Evolutionary conservation across 345 rosid species (phyloP).

Genomic region (Populus euphratica): DNA sequence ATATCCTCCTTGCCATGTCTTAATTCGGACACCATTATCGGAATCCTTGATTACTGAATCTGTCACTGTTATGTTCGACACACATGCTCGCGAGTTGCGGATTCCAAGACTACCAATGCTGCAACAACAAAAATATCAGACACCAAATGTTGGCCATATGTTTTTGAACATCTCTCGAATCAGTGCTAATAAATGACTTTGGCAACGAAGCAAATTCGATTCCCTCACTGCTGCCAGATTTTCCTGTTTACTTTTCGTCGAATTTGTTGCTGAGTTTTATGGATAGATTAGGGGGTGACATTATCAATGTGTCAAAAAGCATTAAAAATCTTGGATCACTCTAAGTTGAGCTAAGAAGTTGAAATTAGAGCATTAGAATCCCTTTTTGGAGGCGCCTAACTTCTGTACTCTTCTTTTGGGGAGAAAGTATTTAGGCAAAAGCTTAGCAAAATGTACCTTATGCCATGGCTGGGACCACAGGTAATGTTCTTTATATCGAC

Average conservation of each 20-base stretch:
- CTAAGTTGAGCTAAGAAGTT: conserved; percentile 3
- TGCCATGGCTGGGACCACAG: conserved; percentile 43
- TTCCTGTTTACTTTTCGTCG: neutral
- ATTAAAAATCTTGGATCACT: neutral
- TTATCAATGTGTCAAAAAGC: neutral
- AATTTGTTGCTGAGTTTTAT: neutral
- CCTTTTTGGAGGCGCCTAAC: conserved; percentile 10
- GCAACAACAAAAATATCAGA: neutral
- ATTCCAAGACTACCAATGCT: conserved; percentile 42
- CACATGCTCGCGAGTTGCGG: conserved; percentile 32
- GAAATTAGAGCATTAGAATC: neutral
- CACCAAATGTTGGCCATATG: neutral
- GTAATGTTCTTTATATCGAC: conserved; percentile 26
- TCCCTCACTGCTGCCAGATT: neutral
- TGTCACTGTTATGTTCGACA: conserved; percentile 28
- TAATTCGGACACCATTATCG: conserved; percentile 34
- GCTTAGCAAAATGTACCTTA: conserved; percentile 13
- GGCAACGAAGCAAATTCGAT: neutral
- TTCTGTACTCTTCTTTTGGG: neutral
- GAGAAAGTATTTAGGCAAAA: neutral
- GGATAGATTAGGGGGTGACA: neutral
- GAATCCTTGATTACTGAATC: conserved; percentile 24
- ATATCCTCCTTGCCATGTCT: conserved; percentile 43
- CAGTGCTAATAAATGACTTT: neutral
- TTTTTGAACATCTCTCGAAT: neutral